A percentile compares a stretch with the other conserved stretches of the same genome.
Conservation (phyloP, 192 early-diverging fungal species). For the Chytriomyces confervae region DNA sequence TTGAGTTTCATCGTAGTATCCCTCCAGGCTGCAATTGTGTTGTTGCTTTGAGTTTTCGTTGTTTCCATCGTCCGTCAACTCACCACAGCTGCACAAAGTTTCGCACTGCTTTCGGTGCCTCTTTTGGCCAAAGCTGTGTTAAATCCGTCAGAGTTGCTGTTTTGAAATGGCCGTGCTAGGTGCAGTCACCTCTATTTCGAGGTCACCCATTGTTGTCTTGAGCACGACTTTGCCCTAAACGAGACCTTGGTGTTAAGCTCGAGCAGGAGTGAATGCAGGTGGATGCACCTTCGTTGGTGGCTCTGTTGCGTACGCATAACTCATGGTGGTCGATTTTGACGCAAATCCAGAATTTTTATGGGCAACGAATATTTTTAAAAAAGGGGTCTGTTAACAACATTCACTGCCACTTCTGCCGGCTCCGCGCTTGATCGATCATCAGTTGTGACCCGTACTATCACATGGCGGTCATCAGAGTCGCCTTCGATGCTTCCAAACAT, state of each 20-base stretch:
- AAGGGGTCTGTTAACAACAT: too few species aligned
- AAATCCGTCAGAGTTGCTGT: neutral
- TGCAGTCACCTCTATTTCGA: conserved; percentile 79
- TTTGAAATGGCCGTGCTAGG: neutral
- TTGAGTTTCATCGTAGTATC: conserved; percentile 86
- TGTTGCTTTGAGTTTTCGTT: neutral
- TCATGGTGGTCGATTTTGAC: conserved; percentile 21
- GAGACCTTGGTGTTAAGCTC: neutral
- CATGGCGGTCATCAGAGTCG: too few species aligned
- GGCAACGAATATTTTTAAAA: too few species aligned
- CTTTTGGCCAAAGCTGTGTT: conserved; percentile 78
- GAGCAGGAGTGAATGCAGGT: conserved; percentile 29
- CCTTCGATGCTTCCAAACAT: too few species aligned
- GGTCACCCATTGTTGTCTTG: conserved; percentile 82
- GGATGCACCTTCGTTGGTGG: conserved; percentile 56
- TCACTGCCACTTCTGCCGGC: too few species aligned
- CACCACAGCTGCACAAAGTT: conserved; percentile 92
- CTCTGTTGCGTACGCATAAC: conserved; percentile 50
- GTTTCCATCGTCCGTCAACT: neutral
- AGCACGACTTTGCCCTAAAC: conserved; percentile 66
- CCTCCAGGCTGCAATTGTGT: conserved; percentile 65
- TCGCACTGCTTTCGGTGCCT: conserved; percentile 86
- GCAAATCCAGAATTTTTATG: too few species aligned
- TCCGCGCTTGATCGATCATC: too few species aligned
- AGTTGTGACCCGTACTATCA: too few species aligned